Percentiles rank a stretch among this genome's conserved stretches.
Evolutionary conservation across 495 filamentous ascomycete genomes (phyloP).

Genomic region (Penicillium fimorum): DNA sequence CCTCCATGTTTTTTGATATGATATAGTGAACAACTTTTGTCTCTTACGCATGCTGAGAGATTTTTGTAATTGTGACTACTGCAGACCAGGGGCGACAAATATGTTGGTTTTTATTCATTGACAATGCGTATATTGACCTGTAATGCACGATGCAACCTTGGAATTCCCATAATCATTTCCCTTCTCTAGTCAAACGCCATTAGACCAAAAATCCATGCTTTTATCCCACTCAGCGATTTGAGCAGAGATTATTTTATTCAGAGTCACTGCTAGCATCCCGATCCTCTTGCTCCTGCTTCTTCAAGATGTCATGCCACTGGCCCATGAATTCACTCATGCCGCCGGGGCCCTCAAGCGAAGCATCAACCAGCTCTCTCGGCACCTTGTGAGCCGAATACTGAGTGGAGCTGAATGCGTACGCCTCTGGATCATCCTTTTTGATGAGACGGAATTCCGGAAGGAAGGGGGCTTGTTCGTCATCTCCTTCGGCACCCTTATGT

Average conservation of each 20-base stretch:
- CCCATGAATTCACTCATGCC: constrained; percentile 87
- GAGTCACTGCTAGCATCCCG: constrained; percentile 44
- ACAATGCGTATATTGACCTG: background rate
- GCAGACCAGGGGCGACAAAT: background rate
- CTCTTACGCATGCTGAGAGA: background rate
- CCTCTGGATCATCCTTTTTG: constrained; percentile 78
- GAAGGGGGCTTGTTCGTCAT: constrained; percentile 58
- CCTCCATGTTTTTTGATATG: too few species aligned
- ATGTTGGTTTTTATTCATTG: background rate
- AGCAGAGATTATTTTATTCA: constrained; percentile 20
- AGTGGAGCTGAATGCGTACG: constrained; percentile 77
- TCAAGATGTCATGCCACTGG: constrained; percentile 79
- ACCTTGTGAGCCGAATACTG: constrained; percentile 96
- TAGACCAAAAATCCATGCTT: constrained; percentile 5
- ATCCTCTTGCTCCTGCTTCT: constrained; percentile 52
- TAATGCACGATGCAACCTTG: constrained; percentile 4
- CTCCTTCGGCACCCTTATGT: constrained; percentile 44
- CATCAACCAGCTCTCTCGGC: constrained; percentile 92
- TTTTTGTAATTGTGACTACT: background rate
- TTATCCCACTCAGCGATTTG: constrained; percentile 4
- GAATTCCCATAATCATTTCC: background rate
- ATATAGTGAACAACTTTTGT: too few species aligned
- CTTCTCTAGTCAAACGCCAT: constrained; percentile 15
- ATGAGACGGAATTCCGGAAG: constrained; percentile 79
- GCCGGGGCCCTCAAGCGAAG: constrained; percentile 58